Base-by-base conservation (phyloP, 2,329 filamentous ascomycete genomes). In the Zymoseptoria crescenta region DNA sequence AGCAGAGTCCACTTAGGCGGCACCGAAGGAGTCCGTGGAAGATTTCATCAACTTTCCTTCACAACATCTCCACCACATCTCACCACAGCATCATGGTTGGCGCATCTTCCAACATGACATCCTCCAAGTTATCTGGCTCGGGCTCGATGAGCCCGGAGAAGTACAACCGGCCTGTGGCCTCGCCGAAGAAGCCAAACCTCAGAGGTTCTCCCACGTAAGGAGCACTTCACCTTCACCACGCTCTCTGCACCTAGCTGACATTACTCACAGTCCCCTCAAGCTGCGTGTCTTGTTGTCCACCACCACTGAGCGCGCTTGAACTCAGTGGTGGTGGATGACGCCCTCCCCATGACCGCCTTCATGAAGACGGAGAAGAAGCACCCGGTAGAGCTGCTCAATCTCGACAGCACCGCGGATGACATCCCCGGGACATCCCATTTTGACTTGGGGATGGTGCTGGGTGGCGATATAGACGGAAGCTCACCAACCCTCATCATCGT, bases 371-470 rank as follows among this genome's bases (percentile, higher is more conserved):
- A n/a, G 35, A 45, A 45, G 35, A 45, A 45, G 35, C 35, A 45
- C 16, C 35, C 35, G 13, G 35, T 45, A 4, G 35, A 45, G 35
- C 35, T 45, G 2, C 62, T 66, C 21, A 58, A 58, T 51, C 58
- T 51, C 24, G 57, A 61, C 56, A 66, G 64, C 60, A 57, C 45
- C 2, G 56, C 60, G 30, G 62, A 65, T 48, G 54, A 58, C 13
- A 19, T 13, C n/a, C 41, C 29, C n/a, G n/a, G n/a, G n/a, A n/a
- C n/a, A n/a, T n/a, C n/a, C n/a, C n/a, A n/a, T n/a, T n/a, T n/a
- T n/a, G n/a, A n/a, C n/a, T n/a, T n/a, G n/a, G n/a, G n/a, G n/a
- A n/a, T n/a, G n/a, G n/a, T n/a, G n/a, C n/a, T n/a, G n/a, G n/a
- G n/a, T n/a, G n/a, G n/a, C n/a, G n/a, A n/a, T n/a, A n/a, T n/a